phyloP scores from a whole-genome alignment of 345 rosid species.

The Eucalyptus marginata region DNA sequence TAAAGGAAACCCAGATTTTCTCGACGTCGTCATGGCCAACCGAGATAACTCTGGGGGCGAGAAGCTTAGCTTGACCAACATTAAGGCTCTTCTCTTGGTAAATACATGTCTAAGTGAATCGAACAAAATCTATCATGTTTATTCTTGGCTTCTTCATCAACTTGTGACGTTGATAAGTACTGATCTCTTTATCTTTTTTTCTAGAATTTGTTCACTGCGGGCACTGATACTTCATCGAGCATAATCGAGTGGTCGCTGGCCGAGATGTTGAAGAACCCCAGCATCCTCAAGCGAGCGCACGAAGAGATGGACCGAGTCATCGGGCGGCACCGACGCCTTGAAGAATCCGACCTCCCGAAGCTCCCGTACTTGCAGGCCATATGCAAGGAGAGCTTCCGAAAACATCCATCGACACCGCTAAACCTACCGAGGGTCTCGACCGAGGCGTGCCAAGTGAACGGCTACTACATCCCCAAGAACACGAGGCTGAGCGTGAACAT shows the following conservation, averaged over 20 bases:
- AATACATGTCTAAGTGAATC: background rate
- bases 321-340: slow-evolving; percentile 32
- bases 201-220: slow-evolving; percentile 52
- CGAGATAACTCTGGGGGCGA: slow-evolving; percentile 17
- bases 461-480: slow-evolving; percentile 37
- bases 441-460: slow-evolving; percentile 38
- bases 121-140: background rate
- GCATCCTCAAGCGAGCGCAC: slow-evolving; percentile 27
- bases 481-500: slow-evolving; percentile 44
- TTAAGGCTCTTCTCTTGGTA: slow-evolving; percentile 57
- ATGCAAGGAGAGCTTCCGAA: slow-evolving; percentile 44
- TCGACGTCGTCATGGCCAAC: slow-evolving; percentile 26
- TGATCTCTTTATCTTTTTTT: background rate
- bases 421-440: slow-evolving; percentile 39
- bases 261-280: slow-evolving; percentile 38
- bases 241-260: slow-evolving; percentile 51
- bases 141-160: background rate
- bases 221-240: slow-evolving; percentile 72
- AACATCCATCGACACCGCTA: slow-evolving; percentile 56
- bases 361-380: slow-evolving; percentile 40
- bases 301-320: slow-evolving; percentile 54
- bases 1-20: slow-evolving; percentile 34
- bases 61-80: slow-evolving; percentile 22
- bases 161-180: background rate
- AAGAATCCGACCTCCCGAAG: slow-evolving; percentile 37